Evolutionary conservation across 2,329 filamentous ascomycete species (phyloP).

Genomic region (Pseudogymnoascus sp.): DNA sequence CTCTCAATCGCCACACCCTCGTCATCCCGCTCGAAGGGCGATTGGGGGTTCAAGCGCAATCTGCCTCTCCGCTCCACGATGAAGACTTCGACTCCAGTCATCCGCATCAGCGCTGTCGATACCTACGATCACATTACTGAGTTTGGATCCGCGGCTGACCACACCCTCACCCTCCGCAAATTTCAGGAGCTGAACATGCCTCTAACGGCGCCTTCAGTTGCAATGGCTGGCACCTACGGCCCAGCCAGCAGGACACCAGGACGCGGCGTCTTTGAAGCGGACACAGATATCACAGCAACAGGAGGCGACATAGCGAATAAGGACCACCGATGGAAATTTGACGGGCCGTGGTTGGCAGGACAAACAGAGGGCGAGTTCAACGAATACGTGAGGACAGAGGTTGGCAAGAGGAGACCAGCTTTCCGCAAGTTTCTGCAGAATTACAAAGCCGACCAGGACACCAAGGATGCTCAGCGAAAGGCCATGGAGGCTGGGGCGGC

Average conservation of each 20-base stretch:
- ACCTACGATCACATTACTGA: constrained; percentile 83
- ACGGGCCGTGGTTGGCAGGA: constrained; percentile 56
- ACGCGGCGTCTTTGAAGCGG: constrained; percentile 52
- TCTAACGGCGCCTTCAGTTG: constrained; percentile 45
- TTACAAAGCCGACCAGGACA: constrained; percentile 40
- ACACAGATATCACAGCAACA: constrained; percentile 42
- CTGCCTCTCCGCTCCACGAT: constrained; percentile 69
- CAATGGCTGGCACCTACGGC: constrained; percentile 15
- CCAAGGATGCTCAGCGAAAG: constrained; percentile 27
- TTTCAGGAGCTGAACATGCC: constrained; percentile 75
- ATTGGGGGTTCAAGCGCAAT: constrained; percentile 87
- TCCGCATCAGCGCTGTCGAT: constrained; percentile 72
- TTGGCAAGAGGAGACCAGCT: constrained; percentile 43
- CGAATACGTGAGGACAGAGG: constrained; percentile 43
- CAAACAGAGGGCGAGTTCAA: constrained; percentile 53
- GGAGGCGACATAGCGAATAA: constrained; percentile 20
- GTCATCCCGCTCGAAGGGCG: constrained; percentile 64
- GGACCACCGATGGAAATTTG: constrained; percentile 55
- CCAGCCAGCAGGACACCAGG: constrained; percentile 18
- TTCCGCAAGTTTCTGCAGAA: constrained; percentile 47
- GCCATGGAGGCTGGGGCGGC: constrained; percentile 32
- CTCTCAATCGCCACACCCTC: constrained; percentile 73
- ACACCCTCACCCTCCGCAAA: constrained; percentile 72
- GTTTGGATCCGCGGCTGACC: constrained; percentile 74
- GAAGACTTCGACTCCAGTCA: constrained; percentile 61